Percentiles rank a stretch among this genome's conserved stretches.
Evolutionary conservation across 78 protist species (phyloP).

Genomic region (Isochrysis galbana): DNA sequence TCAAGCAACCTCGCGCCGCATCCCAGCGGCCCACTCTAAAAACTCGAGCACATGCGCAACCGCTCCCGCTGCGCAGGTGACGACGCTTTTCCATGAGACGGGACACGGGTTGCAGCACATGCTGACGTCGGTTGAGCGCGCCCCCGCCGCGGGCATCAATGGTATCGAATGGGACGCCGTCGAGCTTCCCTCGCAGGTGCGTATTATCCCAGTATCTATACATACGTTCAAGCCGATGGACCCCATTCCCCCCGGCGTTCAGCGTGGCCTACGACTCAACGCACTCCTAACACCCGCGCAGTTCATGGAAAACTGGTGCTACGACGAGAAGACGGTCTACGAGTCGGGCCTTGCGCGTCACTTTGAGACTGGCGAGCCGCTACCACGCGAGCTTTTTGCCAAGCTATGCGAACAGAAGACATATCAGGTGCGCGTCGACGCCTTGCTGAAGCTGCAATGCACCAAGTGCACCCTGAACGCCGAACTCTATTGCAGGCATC

Average conservation of each 20-base stretch:
- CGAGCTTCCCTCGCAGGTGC: conserved; percentile 60
- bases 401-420: conserved; percentile 1
- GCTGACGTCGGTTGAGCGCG: conserved; percentile 46
- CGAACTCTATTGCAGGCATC: no score
- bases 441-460: no score
- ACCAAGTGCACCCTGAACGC: no score
- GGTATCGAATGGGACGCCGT: conserved; percentile 70
- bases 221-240: no score
- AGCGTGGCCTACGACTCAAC: no score
- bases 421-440: not conserved
- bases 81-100: conserved; percentile 67
- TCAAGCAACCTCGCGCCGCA: no score
- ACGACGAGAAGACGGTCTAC: not conserved
- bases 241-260: no score
- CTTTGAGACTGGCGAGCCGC: conserved; percentile 31
- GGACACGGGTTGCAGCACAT: conserved; percentile 66
- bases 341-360: conserved; percentile 32
- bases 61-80: not conserved
- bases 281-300: no score
- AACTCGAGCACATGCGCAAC: no score
- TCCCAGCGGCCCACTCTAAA: no score
- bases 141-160: conserved; percentile 51
- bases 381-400: conserved; percentile 34
- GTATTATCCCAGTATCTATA: no score
- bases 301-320: conserved; percentile 48